phyloP scores from a whole-genome alignment of 306 rosid species.

The Chamaecrista fasciculata region DNA sequence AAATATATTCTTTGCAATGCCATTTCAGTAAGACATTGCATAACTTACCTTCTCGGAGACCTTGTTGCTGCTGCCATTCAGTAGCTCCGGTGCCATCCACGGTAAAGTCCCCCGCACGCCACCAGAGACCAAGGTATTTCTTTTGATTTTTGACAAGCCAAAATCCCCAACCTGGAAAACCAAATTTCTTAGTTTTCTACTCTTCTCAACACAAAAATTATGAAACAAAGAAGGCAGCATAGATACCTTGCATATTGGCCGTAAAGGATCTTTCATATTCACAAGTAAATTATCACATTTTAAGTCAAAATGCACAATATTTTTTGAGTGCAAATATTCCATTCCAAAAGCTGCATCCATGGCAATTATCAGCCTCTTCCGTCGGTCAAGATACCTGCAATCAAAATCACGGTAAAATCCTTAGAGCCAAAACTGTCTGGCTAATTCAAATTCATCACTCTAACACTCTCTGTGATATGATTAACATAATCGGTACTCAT shows the following conservation, averaged over 20 bases:
- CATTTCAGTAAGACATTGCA: neutral
- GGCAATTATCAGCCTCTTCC: slow-evolving; percentile 61
- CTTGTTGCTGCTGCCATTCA: slow-evolving; percentile 62
- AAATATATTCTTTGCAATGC: neutral
- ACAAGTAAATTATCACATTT: slow-evolving; percentile 71
- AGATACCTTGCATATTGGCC: slow-evolving; percentile 69
- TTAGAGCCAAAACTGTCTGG: neutral
- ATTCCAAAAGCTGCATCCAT: slow-evolving; percentile 77
- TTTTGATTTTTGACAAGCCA: slow-evolving; percentile 65
- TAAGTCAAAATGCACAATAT: slow-evolving; percentile 67
- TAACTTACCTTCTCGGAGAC: slow-evolving; percentile 60
- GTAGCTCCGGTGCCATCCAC: slow-evolving; percentile 74
- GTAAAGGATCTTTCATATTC: slow-evolving; percentile 55
- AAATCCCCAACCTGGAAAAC: slow-evolving; percentile 56
- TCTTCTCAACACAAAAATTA: neutral
- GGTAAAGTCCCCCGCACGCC: slow-evolving; percentile 72
- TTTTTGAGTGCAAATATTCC: slow-evolving; percentile 66
- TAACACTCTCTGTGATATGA: slow-evolving; percentile 6
- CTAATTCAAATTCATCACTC: neutral
- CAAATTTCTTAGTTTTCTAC: neutral
- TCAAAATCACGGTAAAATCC: neutral
- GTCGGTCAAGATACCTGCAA: slow-evolving; percentile 57
- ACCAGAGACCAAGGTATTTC: slow-evolving; percentile 63
- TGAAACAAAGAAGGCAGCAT: neutral
- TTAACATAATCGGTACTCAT: neutral